A percentile compares a stretch with the other conserved stretches of the same genome.
Evolutionary conservation across 352 stramenopile species (phyloP).

Genomic region (Phytophthora ohioensis): DNA sequence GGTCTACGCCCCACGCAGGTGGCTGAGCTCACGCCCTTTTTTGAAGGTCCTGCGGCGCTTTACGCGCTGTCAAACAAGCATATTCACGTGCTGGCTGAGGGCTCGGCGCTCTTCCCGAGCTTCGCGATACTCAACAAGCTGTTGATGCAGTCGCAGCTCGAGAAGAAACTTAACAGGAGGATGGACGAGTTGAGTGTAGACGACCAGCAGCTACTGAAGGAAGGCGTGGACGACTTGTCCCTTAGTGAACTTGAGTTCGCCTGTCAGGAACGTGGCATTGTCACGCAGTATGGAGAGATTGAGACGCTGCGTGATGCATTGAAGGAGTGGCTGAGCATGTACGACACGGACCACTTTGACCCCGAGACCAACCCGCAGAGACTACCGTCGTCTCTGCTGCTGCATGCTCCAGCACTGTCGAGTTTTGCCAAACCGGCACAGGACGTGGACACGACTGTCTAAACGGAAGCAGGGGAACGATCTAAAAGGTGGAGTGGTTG

Average conservation of each 20-base stretch:
- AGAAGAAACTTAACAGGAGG: slow-evolving; percentile 62
- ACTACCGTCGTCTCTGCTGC: slow-evolving; percentile 67
- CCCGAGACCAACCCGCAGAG: slow-evolving; percentile 32
- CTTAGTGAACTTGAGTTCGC: slow-evolving; percentile 88
- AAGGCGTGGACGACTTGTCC: slow-evolving; percentile 75
- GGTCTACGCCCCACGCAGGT: slow-evolving; percentile 65
- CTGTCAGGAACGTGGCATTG: slow-evolving; percentile 82
- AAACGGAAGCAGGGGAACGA: not conserved
- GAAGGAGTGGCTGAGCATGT: slow-evolving; percentile 82
- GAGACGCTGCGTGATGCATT: slow-evolving; percentile 58
- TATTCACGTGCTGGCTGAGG: slow-evolving; percentile 59
- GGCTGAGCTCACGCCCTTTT: slow-evolving; percentile 71
- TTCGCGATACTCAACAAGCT: slow-evolving; percentile 66
- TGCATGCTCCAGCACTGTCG: slow-evolving; percentile 78
- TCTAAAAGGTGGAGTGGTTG: not conserved
- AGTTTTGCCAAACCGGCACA: slow-evolving; percentile 38
- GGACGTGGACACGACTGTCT: slow-evolving; percentile 32
- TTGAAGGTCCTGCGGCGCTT: slow-evolving; percentile 64
- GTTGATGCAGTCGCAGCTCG: slow-evolving; percentile 46
- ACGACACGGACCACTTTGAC: slow-evolving; percentile 60
- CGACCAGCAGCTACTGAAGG: slow-evolving; percentile 73
- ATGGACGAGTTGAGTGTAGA: slow-evolving; percentile 75
- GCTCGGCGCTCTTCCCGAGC: slow-evolving; percentile 62
- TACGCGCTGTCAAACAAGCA: slow-evolving; percentile 55
- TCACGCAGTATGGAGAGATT: slow-evolving; percentile 74